Evolutionary conservation across 2,329 filamentous ascomycete species (phyloP).

Genomic region (Pyrenochaeta sp.): DNA sequence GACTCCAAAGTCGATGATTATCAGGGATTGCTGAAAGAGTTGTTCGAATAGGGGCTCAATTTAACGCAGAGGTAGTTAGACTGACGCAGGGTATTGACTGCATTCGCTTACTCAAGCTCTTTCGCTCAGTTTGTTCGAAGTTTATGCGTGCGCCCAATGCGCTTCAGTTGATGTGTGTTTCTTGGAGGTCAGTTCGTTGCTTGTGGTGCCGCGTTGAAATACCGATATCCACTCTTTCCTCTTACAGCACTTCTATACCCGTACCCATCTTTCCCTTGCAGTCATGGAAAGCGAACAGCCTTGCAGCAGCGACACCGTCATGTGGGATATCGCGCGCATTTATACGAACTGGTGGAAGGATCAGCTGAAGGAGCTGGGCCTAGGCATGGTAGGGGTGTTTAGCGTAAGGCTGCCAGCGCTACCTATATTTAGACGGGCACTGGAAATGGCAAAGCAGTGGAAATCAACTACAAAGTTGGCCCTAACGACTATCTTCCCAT

Average conservation of each 20-base stretch:
- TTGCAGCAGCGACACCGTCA: neutral
- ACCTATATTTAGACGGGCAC: neutral
- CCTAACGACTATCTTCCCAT: neutral
- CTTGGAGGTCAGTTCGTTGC: neutral
- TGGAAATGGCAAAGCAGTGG: neutral
- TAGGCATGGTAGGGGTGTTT: neutral
- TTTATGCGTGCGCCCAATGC: neutral
- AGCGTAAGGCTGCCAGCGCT: conserved; percentile 1
- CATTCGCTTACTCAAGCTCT: neutral
- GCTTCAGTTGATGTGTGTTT: neutral
- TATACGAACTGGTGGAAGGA: neutral
- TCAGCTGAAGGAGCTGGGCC: neutral
- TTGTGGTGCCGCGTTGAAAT: neutral
- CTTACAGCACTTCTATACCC: neutral
- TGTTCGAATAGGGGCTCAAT: neutral
- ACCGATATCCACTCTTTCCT: neutral
- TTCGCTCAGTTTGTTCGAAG: neutral
- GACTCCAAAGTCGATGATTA: no score
- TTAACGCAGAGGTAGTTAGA: neutral
- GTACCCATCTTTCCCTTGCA: neutral
- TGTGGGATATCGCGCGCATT: neutral
- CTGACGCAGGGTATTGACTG: no score
- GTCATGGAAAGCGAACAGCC: neutral
- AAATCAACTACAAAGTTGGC: neutral
- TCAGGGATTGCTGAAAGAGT: neutral